Evolutionary conservation across 768 basidiomycete species (phyloP).

Genomic region (Russula earlei): DNA sequence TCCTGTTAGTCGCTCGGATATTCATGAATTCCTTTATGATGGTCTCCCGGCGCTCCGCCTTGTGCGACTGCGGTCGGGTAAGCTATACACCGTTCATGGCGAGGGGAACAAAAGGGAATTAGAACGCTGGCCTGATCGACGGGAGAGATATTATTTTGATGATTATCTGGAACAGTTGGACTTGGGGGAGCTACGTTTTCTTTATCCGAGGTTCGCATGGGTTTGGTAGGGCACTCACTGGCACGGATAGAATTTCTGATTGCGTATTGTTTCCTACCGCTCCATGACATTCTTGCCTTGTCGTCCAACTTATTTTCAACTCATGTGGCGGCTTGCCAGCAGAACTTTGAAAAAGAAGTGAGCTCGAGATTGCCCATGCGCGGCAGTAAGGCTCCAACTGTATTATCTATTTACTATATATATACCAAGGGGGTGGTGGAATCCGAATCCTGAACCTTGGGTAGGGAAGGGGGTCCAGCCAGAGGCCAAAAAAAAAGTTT

Average conservation of each 20-base stretch:
- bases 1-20: not conserved
- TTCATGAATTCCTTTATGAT: not conserved
- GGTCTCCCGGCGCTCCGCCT: slow-evolving; percentile 8
- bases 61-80: not conserved
- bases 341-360: too few species aligned
- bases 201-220: slow-evolving; percentile 5
- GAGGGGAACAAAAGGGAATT: not conserved
- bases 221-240: slow-evolving; percentile 14
- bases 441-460: too few species aligned
- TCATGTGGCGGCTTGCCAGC: too few species aligned
- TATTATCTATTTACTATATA: too few species aligned
- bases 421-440: too few species aligned
- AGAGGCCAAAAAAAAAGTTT: too few species aligned
- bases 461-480: too few species aligned
- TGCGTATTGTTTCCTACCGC: not conserved
- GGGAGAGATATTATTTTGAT: slow-evolving; percentile 10
- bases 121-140: slow-evolving; percentile 8
- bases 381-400: too few species aligned
- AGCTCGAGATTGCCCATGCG: too few species aligned
- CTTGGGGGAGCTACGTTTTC: slow-evolving; percentile 4
- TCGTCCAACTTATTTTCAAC: too few species aligned
- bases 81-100: slow-evolving; percentile 4
- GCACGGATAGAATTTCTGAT: not conserved
- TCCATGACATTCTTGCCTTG: not conserved
- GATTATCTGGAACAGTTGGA: slow-evolving; percentile 12